phyloP scores from a whole-genome alignment of 1,284 basidiomycete species.

The Trametes sp. region DNA sequence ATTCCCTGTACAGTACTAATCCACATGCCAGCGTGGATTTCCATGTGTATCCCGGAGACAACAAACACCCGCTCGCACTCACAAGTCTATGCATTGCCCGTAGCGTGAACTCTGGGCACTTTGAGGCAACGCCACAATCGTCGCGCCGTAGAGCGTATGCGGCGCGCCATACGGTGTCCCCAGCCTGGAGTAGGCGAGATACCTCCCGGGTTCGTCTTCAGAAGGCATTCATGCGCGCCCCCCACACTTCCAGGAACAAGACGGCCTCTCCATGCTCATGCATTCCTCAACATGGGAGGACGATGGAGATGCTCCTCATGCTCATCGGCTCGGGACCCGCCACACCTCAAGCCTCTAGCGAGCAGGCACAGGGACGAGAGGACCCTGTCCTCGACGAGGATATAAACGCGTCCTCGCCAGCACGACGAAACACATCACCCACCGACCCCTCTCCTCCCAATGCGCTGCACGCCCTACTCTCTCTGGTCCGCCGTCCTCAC shows the following conservation, averaged over 20 bases:
- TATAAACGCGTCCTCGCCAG: background rate
- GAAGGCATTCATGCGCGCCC: background rate
- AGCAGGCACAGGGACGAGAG: conserved; percentile 1
- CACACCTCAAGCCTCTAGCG: background rate
- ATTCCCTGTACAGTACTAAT: too few relatives aligned
- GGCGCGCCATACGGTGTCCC: too few relatives aligned
- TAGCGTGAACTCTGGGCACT: too few relatives aligned
- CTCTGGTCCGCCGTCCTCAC: conserved; percentile 16
- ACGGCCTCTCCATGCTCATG: background rate
- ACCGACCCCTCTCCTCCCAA: background rate
- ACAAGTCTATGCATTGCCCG: too few relatives aligned
- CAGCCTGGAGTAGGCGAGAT: too few relatives aligned
- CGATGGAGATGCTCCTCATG: background rate
- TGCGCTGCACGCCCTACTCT: conserved; percentile 10
- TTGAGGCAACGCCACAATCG: background rate
- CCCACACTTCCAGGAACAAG: background rate
- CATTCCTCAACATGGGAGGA: background rate
- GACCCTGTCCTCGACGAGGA: background rate
- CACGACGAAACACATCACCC: background rate
- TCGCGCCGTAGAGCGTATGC: too few relatives aligned
- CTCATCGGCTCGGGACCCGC: background rate
- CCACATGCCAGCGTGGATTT: too few relatives aligned
- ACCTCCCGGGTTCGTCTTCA: background rate
- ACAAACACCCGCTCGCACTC: too few relatives aligned
- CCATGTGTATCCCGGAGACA: too few relatives aligned